A percentile compares a stretch with the other conserved stretches of the same genome.
These are phyloP conservation scores for Agaricales sp. DNA, from an alignment of 1,284 basidiomycete species.

Conservation along the genomic window DNA sequence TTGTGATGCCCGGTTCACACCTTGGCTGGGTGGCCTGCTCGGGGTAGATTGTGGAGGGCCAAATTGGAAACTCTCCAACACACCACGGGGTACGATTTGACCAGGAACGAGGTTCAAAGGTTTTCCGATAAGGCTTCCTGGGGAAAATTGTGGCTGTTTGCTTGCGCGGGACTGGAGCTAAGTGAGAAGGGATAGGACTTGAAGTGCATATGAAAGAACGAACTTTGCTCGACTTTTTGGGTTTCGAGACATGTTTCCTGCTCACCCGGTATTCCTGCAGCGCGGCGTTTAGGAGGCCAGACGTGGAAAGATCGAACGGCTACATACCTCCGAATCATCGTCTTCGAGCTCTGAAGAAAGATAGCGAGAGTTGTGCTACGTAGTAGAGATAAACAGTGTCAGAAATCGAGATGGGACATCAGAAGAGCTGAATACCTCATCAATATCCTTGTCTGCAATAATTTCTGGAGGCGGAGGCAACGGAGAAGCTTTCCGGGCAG, in stretches of 20 bases:
- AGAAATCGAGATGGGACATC: neutral
- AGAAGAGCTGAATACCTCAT: neutral
- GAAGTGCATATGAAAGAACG: neutral
- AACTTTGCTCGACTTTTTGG: neutral
- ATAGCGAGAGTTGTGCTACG: neutral
- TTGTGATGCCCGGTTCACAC: neutral
- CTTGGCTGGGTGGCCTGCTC: neutral
- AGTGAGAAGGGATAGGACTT: neutral
- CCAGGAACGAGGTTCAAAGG: constrained; percentile 37
- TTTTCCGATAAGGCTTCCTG: neutral
- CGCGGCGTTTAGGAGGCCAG: neutral
- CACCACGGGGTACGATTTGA: constrained; percentile 32
- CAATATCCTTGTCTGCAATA: neutral
- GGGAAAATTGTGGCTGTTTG: neutral
- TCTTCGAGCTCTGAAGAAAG: neutral
- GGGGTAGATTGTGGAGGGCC: neutral
- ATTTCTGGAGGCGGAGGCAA: neutral
- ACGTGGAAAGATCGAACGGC: neutral
- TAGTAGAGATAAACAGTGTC: neutral
- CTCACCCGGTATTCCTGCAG: neutral
- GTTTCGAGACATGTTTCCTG: neutral
- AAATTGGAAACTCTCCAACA: neutral
- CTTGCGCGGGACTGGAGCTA: neutral
- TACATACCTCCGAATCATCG: neutral
- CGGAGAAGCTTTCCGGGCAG: constrained; percentile 18